Percentiles rank a stretch among this genome's conserved stretches.
phyloP scores from a whole-genome alignment of 495 filamentous ascomycete species.

The Immersiella caudata region DNA sequence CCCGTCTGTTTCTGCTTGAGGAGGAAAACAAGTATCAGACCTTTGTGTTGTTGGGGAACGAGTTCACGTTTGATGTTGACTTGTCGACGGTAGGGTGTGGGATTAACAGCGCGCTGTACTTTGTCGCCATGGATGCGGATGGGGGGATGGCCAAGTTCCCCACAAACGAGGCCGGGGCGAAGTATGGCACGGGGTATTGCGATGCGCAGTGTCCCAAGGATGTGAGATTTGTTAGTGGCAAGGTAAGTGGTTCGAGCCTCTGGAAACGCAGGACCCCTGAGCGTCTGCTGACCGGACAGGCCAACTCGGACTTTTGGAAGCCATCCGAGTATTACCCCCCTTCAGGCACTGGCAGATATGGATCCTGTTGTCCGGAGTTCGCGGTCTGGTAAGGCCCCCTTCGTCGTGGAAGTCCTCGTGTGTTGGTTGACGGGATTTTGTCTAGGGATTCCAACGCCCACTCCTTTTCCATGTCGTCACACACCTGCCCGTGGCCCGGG shows the following conservation, averaged over 20 bases:
- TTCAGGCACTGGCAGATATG: background rate
- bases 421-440: conserved; percentile 28
- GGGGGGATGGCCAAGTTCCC: conserved; percentile 56
- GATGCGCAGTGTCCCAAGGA: conserved; percentile 62
- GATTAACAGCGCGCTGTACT: conserved; percentile 66
- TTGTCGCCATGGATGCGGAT: conserved; percentile 59
- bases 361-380: background rate
- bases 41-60: conserved; percentile 59
- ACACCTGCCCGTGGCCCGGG: background rate
- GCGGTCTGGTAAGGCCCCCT: background rate
- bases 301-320: background rate
- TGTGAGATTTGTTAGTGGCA: conserved; percentile 59
- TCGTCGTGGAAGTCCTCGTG: conserved; percentile 22
- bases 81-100: conserved; percentile 61
- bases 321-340: background rate
- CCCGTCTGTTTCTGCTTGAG: background rate
- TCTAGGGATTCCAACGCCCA: conserved; percentile 56
- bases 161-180: conserved; percentile 60
- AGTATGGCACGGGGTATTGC: conserved; percentile 69
- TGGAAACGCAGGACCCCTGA: too few species aligned
- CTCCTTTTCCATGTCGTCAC: conserved; percentile 35
- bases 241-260: conserved; percentile 23
- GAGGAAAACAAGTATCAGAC: conserved; percentile 53
- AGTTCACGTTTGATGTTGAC: conserved; percentile 66
- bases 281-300: background rate